Base-by-base conservation (phyloP, 1,284 basidiomycete species). In the Athelia psychrophila region DNA sequence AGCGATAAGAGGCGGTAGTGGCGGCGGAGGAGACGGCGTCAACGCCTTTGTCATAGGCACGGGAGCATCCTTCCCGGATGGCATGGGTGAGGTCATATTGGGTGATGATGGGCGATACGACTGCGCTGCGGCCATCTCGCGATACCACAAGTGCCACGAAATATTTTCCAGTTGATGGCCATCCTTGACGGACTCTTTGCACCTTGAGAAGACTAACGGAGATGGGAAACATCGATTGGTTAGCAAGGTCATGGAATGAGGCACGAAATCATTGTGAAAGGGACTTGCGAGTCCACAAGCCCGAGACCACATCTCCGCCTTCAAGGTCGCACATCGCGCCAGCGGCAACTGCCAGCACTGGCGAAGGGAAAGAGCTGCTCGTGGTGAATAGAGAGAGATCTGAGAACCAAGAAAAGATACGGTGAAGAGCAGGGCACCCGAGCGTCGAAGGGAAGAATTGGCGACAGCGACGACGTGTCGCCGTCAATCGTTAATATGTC, bases 71-170 rank as follows among this genome's bases (percentile, higher is more conserved):
- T 69, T 71, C 19, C 66, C 64, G 1, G 75, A n/a, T n/a, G n/a
- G n/a, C 25, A 63, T 59, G 4, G 66, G 60, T 1, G 65, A 64
- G 25, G 58, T 45, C n/a, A 62, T 62, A 33, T 67, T 64, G 6
- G 70, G 68, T 13, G 72, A 65, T 33, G 63, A 57, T 5, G 66
- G 63, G 6, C 61, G 63, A 51, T 60, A 66, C 20, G 58, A 27
- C 30, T 68, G 68, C 15, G 67, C 56, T 24, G 65, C 63, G 44
- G 73, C 63, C 58, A 84, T 73, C 59, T 90, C 83, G 56, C 83
- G 81, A 64, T 88, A 81, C 91, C 90, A 93, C 12, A 94, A 71
- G 48, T 91, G 74, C 92, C 91, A 94, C 6, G 87, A 86, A 51
- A 93, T 84, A 64, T 94, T 93, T 70, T 94, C 91, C 24, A 93